Percentiles rank a stretch among this genome's conserved stretches.
phyloP scores from a whole-genome alignment of 148 eudicot genomes.

The Limonium bicolor region DNA sequence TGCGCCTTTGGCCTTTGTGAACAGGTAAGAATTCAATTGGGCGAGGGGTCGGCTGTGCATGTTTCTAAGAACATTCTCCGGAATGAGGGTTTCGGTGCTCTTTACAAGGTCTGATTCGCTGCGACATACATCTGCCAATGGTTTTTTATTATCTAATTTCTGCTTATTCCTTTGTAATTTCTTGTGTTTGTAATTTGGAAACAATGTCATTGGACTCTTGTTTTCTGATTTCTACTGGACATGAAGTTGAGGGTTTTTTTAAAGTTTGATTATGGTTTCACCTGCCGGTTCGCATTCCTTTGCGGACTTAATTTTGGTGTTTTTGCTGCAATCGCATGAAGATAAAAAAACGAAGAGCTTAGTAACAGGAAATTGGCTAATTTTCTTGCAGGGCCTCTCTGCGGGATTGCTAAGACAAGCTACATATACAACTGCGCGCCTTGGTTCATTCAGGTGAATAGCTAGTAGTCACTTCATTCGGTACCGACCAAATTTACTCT shows the following conservation, averaged over 20 bases:
- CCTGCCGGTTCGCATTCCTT: too few relatives aligned
- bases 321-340: not conserved
- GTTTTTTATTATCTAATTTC: not conserved
- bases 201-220: not conserved
- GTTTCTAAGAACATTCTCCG: slow-evolving; percentile 34
- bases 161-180: not conserved
- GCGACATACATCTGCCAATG: too few relatives aligned
- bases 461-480: not conserved
- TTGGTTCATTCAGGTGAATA: slow-evolving; percentile 75
- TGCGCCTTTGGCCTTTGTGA: too few relatives aligned
- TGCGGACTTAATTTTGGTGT: too few relatives aligned
- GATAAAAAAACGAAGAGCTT: not conserved
- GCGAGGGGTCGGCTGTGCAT: slow-evolving; percentile 37
- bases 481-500: too few relatives aligned
- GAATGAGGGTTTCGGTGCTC: slow-evolving; percentile 33
- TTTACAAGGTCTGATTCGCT: slow-evolving; percentile 27
- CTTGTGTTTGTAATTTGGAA: not conserved
- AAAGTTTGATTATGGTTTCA: not conserved
- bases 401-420: slow-evolving; percentile 97
- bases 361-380: not conserved
- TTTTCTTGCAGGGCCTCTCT: slow-evolving; percentile 41
- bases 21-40: slow-evolving; percentile 44
- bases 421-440: slow-evolving; percentile 89
- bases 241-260: not conserved
- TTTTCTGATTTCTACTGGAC: too few relatives aligned